Evolutionary conservation across 2,329 filamentous ascomycete species (phyloP), one percentile per base, ranked within the genome.

Genomic region (Ophiostoma perfectum): DNA sequence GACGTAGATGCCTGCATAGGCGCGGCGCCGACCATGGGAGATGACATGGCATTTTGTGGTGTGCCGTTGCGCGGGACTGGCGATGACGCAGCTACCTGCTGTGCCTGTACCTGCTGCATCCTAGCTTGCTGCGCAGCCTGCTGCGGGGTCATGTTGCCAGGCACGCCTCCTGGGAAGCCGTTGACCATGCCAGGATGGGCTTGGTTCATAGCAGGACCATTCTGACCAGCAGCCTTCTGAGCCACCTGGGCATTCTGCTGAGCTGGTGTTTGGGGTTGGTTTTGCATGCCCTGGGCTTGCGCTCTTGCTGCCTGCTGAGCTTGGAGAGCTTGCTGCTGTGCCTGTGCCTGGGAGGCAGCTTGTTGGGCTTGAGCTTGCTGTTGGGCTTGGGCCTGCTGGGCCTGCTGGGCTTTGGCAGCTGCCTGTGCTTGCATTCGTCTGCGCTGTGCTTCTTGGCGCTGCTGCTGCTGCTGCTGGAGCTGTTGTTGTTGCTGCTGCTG

Each of bases 1-100:
- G 89, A 90, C 65, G 84, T 86, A 41, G 86, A 87, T 47, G 83
- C 82, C 71, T 88, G 86, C 87, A 90, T 90, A 0, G 85, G 79
- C 39, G 84, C 84, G 47, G 83, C 83, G 60, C 81, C 81, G n/a
- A 86, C 83, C 81, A 86, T 88, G 8, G 87, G 88, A 1, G 87
- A 89, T 5, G 87, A 89, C 79, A 86, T 84, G 68, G 84, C 85
- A 68, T 84, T 86, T 68, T 87, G 86, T 12, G 87, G 87, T 1
- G 87, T 89, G 36, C 84, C 85, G 72, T 90, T 87, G 14, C 85
- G 82, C 36, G 84, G 77, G 69, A 87, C 80, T 0, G 91, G 90
- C n/a, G 90, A 92, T 8, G 88, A 88, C 1, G 86, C 87, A 4
- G 85, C 83, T 16, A 85, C 70, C 27, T 72, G 68, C 41, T 72